Base-by-base conservation (phyloP, 805 yeast genomes). In the Hanseniaspora pseudoguilliermondii region DNA sequence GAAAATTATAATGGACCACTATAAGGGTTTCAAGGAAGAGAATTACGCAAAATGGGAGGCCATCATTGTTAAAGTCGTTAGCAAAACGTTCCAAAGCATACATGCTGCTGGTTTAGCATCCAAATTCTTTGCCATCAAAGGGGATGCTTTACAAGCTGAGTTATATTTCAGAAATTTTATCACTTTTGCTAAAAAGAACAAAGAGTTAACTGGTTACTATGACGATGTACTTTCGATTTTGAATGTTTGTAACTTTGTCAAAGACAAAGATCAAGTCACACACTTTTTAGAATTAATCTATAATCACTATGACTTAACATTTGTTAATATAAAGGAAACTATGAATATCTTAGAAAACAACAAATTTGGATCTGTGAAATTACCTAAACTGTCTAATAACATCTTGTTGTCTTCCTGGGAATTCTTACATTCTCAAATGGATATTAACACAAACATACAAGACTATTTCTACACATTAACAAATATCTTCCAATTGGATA, bases 61-160 rank as follows among this genome's bases (percentile, higher is more conserved):
- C 6, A 65, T 65, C 59, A 65, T 69, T 18, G 65, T 66, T 11
- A 54, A 59, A 4, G 72, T 76, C 1, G 66, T 76, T 51, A 62
- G 67, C 16, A 72, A 69, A 49, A 75, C 81, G 0, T 78, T 77
- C 57, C 82, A 77, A 60, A 75, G 73, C 41, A 66, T 64, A 23
- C 58, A 57, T 7, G 68, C 71, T 43, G 64, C 66, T 43, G 69
- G 62, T 59, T 63, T 66, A 57, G 74, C 72, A 57, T 71, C 68
- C 61, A 65, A 57, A 60, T 69, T 69, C 58, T 69, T 65, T n/a
- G 54, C 58, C 1, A 56, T 59, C 16, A 55, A 54, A 21, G 50
- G 62, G 6, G 60, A 61, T 27, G 23, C 38, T 0, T 60, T 63
- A 1, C 69, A 68, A 47, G 57, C 63, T 4, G 62, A 62, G 11